These are phyloP conservation scores for Alliaria petiolata DNA, from an alignment of 345 rosid species.

Conservation along the genomic window DNA sequence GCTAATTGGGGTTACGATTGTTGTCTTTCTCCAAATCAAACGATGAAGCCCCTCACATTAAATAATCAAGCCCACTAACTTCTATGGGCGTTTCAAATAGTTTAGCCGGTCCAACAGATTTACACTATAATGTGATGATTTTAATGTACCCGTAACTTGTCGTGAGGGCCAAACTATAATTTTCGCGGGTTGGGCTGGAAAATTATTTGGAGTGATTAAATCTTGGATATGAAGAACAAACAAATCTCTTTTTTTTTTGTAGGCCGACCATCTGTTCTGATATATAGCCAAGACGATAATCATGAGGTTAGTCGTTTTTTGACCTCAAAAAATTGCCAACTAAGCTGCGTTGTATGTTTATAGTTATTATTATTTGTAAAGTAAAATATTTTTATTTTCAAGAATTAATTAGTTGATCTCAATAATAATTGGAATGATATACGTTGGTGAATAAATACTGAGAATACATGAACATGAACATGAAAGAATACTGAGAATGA, in stretches of 20 bases:
- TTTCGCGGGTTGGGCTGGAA: too few species aligned
- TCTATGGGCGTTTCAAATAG: neutral
- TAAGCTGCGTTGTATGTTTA: neutral
- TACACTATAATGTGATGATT: neutral
- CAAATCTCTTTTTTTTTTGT: constrained; percentile 9
- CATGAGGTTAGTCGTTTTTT: constrained; percentile 38
- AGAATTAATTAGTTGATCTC: neutral
- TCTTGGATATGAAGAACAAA: neutral
- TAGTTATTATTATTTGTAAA: neutral
- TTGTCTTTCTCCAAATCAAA: too few species aligned
- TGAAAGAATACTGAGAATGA: constrained; percentile 60
- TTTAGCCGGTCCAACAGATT: neutral
- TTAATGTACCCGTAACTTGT: neutral
- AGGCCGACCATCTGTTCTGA: constrained; percentile 45
- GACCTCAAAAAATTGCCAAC: neutral
- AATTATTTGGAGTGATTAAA: neutral
- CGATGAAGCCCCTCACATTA: too few species aligned
- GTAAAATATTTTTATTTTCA: neutral
- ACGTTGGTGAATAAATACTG: neutral
- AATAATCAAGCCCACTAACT: too few species aligned
- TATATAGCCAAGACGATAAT: constrained; percentile 23
- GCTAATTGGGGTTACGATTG: too few species aligned
- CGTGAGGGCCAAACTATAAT: neutral
- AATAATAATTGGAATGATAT: neutral
- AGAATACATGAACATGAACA: constrained; percentile 54